phyloP scores from a whole-genome alignment of 805 yeast species.

The Myxozyma udenii region DNA sequence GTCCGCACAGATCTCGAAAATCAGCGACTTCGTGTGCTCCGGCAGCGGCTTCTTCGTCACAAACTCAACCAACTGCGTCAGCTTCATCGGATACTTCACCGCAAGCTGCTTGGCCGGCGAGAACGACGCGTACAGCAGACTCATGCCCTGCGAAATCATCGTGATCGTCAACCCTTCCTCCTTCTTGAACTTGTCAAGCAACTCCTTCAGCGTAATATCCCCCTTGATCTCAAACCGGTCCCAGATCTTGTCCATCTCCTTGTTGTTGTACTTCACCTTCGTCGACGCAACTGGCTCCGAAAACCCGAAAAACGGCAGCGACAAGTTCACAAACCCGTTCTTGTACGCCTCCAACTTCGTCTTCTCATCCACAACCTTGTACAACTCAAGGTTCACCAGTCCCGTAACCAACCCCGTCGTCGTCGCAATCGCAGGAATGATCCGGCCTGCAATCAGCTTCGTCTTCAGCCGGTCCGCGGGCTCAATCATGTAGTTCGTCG shows the following conservation, averaged over 20 bases:
- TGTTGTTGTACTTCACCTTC: constrained; percentile 74
- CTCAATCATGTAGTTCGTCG: constrained; percentile 53
- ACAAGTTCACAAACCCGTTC: constrained; percentile 88
- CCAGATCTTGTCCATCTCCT: constrained; percentile 87
- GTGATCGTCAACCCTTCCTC: constrained; percentile 83
- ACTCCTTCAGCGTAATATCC: constrained; percentile 68
- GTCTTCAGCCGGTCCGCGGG: constrained; percentile 86
- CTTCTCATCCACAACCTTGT: constrained; percentile 79
- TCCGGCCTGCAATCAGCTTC: constrained; percentile 96
- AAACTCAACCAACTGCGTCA: constrained; percentile 74
- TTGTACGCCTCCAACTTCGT: constrained; percentile 73
- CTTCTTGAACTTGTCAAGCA: constrained; percentile 70
- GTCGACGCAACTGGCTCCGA: constrained; percentile 91
- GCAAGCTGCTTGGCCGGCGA: constrained; percentile 86
- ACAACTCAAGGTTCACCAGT: constrained; percentile 82
- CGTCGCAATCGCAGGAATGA: constrained; percentile 98
- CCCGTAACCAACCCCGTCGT: constrained; percentile 99
- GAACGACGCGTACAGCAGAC: constrained; percentile 87
- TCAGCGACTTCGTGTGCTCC: constrained; percentile 66
- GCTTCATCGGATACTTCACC: constrained; percentile 64
- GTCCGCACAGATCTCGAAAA: constrained; percentile 88
- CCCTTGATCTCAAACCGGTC: constrained; percentile 73
- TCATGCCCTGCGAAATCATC: constrained; percentile 89
- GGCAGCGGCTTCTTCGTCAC: constrained; percentile 83
- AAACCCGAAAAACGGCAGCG: constrained; percentile 93